A percentile compares a stretch with the other conserved stretches of the same genome.
phyloP scores from a whole-genome alignment of 768 basidiomycete species.

The Leucocoprinus leucothites region DNA sequence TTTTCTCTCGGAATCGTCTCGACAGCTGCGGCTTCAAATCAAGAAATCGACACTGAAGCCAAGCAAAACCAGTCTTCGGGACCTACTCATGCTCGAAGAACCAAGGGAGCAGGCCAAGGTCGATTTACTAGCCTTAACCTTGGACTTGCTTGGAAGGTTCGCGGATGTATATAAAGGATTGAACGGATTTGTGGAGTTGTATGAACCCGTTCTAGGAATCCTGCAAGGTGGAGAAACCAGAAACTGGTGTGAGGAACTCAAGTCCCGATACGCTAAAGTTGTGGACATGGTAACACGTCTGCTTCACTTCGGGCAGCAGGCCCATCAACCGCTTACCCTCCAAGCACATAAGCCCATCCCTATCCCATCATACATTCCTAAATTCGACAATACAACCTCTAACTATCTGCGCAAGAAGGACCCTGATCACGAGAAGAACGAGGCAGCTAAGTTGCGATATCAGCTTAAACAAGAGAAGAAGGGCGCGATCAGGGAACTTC shows the following conservation, averaged over 20 bases:
- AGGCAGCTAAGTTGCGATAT: slow-evolving; percentile 77
- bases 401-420: slow-evolving; percentile 79
- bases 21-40: slow-evolving; percentile 36
- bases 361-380: slow-evolving; percentile 90
- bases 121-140: slow-evolving; percentile 59
- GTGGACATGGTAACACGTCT: slow-evolving; percentile 54
- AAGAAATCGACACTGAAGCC: slow-evolving; percentile 36
- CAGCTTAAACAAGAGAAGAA: slow-evolving; percentile 95
- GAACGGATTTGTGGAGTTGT: slow-evolving; percentile 85
- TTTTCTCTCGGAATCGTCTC: slow-evolving; percentile 49
- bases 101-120: slow-evolving; percentile 64
- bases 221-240: slow-evolving; percentile 49
- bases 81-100: slow-evolving; percentile 34
- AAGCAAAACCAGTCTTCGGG: slow-evolving; percentile 44
- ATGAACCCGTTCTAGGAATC: slow-evolving; percentile 59
- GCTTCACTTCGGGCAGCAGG: slow-evolving; percentile 68
- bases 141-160: slow-evolving; percentile 64
- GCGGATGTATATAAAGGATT: slow-evolving; percentile 76
- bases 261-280: slow-evolving; percentile 22
- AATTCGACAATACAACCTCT: slow-evolving; percentile 79
- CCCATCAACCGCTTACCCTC: slow-evolving; percentile 74
- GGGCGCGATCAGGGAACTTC: slow-evolving; percentile 92
- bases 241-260: slow-evolving; percentile 45
- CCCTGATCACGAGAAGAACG: slow-evolving; percentile 90
- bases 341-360: slow-evolving; percentile 97